These are phyloP conservation scores for Pleurotus platypus DNA, from an alignment of 768 basidiomycete genomes.

Conservation along the genomic window DNA sequence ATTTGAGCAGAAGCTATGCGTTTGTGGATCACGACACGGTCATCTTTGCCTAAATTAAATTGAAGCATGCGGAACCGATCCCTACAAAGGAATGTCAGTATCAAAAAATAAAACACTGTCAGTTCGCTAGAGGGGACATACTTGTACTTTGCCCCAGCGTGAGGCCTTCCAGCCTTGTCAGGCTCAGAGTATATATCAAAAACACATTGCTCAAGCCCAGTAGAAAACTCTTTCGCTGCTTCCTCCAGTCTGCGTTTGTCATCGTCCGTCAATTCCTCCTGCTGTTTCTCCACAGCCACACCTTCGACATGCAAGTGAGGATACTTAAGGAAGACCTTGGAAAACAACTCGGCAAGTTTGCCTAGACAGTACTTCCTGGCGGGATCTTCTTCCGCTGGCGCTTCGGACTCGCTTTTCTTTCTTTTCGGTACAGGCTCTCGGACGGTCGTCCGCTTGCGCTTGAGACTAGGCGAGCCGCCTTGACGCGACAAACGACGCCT, in stretches of 20 bases:
- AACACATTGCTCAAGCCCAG: slow-evolving; percentile 70
- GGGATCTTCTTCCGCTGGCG: slow-evolving; percentile 58
- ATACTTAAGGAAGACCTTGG: slow-evolving; percentile 68
- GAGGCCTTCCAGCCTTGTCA: slow-evolving; percentile 64
- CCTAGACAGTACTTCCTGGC: slow-evolving; percentile 76
- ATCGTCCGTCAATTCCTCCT: slow-evolving; percentile 56
- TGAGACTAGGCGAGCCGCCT: slow-evolving; percentile 22
- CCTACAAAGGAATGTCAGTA: slow-evolving; percentile 34
- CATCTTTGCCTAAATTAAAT: slow-evolving; percentile 83
- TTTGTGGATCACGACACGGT: slow-evolving; percentile 75
- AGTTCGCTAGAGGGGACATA: slow-evolving; percentile 25
- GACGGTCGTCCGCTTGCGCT: slow-evolving; percentile 51
- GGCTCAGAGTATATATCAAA: slow-evolving; percentile 75
- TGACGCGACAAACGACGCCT: slow-evolving; percentile 8
- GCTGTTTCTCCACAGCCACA: slow-evolving; percentile 35
- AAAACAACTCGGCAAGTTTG: slow-evolving; percentile 71
- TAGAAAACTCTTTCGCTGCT: slow-evolving; percentile 60
- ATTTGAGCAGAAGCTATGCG: slow-evolving; percentile 70
- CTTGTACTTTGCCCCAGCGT: slow-evolving; percentile 81
- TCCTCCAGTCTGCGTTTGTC: slow-evolving; percentile 53
- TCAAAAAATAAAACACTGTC: background rate
- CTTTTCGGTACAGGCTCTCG: slow-evolving; percentile 43
- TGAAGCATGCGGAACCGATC: slow-evolving; percentile 88
- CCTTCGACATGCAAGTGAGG: slow-evolving; percentile 43
- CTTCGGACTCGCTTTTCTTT: slow-evolving; percentile 38